Evolutionary conservation across 768 basidiomycete species (phyloP).

Genomic region (Panellus pusillus): DNA sequence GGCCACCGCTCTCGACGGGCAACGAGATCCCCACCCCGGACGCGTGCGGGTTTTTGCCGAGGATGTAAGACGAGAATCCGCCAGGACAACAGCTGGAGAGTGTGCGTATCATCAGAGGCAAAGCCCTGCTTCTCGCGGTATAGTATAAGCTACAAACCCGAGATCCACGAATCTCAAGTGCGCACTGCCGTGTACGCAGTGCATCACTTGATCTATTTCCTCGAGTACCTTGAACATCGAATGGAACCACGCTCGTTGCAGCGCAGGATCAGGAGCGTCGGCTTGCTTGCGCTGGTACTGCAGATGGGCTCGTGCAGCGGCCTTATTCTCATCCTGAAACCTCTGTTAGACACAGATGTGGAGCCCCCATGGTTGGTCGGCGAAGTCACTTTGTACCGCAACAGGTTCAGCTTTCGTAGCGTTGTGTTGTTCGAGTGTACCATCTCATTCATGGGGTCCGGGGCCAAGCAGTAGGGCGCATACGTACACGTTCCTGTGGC

Average conservation of each 20-base stretch:
- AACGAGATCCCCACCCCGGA: constrained; percentile 28
- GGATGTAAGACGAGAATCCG: constrained; percentile 31
- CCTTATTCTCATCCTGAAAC: background rate
- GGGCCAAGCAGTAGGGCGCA: background rate
- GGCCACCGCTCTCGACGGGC: constrained; percentile 26
- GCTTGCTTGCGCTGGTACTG: constrained; percentile 20
- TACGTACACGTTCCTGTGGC: constrained; percentile 1
- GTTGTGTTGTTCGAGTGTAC: constrained; percentile 7
- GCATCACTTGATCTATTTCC: constrained; percentile 25
- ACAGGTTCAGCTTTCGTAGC: constrained; percentile 11
- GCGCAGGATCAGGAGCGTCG: constrained; percentile 15
- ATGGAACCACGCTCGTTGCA: constrained; percentile 24
- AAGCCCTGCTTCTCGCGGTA: background rate
- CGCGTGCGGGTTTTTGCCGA: constrained; percentile 25
- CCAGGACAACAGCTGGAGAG: constrained; percentile 31
- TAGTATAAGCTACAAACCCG: constrained; percentile 18
- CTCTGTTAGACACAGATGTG: background rate
- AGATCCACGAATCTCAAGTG: constrained; percentile 28
- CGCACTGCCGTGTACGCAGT: constrained; percentile 14
- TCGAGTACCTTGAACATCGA: constrained; percentile 23
- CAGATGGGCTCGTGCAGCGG: constrained; percentile 14
- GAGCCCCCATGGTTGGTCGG: too few relatives aligned
- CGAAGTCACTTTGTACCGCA: constrained; percentile 14
- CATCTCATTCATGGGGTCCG: constrained; percentile 11
- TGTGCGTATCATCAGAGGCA: too few relatives aligned